phyloP scores from a whole-genome alignment of 1,139 yeast genomes.

The Candida sp. region DNA sequence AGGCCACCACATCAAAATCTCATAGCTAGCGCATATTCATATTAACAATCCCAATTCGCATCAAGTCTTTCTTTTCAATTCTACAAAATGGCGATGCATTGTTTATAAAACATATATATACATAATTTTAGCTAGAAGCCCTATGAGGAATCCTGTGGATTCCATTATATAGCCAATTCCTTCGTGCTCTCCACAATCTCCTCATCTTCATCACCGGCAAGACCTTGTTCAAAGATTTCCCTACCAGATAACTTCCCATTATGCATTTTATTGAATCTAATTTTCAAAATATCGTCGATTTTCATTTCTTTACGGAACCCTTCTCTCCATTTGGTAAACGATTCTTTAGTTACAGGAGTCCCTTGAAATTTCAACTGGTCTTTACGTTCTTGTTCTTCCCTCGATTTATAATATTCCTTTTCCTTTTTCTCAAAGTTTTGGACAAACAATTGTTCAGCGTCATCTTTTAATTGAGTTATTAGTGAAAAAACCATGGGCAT shows the following conservation, averaged over 20 bases:
- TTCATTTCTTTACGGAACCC: constrained; percentile 61
- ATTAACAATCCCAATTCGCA: no score
- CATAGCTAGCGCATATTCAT: no score
- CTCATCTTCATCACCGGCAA: constrained; percentile 57
- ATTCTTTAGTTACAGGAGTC: constrained; percentile 74
- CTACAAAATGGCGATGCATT: no score
- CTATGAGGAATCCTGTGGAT: no score
- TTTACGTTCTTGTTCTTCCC: constrained; percentile 57
- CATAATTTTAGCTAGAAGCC: no score
- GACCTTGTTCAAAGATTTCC: constrained; percentile 86
- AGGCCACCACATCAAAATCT: no score
- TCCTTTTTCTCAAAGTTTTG: constrained; percentile 56
- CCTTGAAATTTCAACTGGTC: constrained; percentile 80
- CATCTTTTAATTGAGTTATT: constrained; percentile 73
- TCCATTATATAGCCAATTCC: constrained; percentile 16
- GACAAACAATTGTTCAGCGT: constrained; percentile 65
- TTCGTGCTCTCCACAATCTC: constrained; percentile 33
- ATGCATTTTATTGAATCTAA: constrained; percentile 56
- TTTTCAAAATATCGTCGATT: constrained; percentile 45
- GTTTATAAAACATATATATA: no score
- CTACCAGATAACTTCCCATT: constrained; percentile 79
- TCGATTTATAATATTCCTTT: constrained; percentile 52
- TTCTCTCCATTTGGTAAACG: constrained; percentile 67
- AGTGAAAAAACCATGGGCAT: constrained; percentile 86
- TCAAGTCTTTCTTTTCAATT: no score